Conservation (phyloP, 805 yeast species). For the Nakazawaea anatomiae region DNA sequence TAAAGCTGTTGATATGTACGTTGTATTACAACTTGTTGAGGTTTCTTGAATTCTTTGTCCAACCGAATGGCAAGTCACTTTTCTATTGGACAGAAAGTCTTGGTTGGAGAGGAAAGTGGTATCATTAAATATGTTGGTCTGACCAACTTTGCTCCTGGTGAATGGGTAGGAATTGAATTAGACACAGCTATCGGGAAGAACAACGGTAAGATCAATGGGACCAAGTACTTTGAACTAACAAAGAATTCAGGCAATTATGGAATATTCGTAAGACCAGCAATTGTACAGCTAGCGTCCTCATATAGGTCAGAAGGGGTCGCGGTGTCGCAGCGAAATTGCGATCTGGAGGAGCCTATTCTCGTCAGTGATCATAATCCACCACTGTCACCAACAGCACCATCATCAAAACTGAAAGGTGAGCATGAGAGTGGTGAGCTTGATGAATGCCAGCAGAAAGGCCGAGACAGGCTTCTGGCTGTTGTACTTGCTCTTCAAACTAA, state of each 20-base stretch:
- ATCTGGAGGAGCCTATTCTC: no score
- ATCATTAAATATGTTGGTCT: conserved; percentile 43
- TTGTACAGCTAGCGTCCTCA: conserved; percentile 13
- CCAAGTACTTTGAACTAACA: conserved; percentile 34
- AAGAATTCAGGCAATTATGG: conserved; percentile 31
- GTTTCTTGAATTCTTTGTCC: not conserved
- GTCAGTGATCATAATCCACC: no score
- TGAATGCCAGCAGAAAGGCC: not conserved
- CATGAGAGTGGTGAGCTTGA: not conserved
- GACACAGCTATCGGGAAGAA: conserved; percentile 37
- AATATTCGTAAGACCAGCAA: conserved; percentile 40
- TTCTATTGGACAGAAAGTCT: conserved; percentile 25
- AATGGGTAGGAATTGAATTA: conserved; percentile 48
- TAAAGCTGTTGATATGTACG: not conserved
- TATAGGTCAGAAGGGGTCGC: no score
- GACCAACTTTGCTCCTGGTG: conserved; percentile 55
- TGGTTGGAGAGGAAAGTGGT: conserved; percentile 36
- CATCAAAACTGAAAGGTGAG: no score
- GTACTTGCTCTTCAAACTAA: conserved; percentile 42
- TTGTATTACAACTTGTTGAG: no score
- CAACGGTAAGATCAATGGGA: conserved; percentile 40
- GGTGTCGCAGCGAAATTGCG: no score
- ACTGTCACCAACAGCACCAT: no score
- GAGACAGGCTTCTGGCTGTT: conserved; percentile 20
- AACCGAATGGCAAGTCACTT: not conserved